Conservation (phyloP, 2,329 filamentous ascomycete genomes). For the Acephala macrosclerotiorum region DNA sequence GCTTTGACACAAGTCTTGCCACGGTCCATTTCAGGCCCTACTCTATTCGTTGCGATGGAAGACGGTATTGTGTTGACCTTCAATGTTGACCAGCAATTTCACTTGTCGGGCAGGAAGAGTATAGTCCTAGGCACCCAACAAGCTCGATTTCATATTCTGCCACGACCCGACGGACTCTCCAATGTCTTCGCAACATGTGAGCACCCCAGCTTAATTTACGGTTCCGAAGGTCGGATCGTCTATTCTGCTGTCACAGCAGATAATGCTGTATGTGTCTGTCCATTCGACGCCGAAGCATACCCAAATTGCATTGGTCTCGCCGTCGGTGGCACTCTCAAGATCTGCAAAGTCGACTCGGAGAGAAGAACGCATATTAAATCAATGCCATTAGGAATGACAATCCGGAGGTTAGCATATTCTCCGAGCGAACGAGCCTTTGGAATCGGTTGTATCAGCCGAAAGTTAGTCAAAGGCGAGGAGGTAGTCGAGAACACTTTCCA, state of each 20-base stretch:
- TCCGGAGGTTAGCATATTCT: constrained; percentile 88
- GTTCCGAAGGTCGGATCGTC: constrained; percentile 83
- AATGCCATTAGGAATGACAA: constrained; percentile 79
- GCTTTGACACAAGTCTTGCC: constrained; percentile 81
- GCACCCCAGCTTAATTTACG: constrained; percentile 92
- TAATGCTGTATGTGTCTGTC: constrained; percentile 80
- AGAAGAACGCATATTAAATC: constrained; percentile 88
- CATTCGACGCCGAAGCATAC: constrained; percentile 83
- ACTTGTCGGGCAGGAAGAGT: constrained; percentile 77
- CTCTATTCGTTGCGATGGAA: constrained; percentile 87
- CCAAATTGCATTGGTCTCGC: constrained; percentile 84
- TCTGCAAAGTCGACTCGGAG: constrained; percentile 83
- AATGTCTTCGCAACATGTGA: constrained; percentile 95
- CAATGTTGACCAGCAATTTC: constrained; percentile 68
- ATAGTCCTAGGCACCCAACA: constrained; percentile 87
- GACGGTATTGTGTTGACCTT: constrained; percentile 92
- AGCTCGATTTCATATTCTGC: constrained; percentile 80
- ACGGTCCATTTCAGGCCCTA: constrained; percentile 63
- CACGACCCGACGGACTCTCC: constrained; percentile 69
- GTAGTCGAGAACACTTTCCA: constrained; percentile 81
- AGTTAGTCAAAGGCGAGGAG: constrained; percentile 75
- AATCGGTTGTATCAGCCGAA: constrained; percentile 82
- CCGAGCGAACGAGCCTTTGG: constrained; percentile 81
- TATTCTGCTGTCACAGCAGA: constrained; percentile 95
- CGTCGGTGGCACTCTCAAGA: constrained; percentile 76